Base-by-base conservation (phyloP, 2,329 filamentous ascomycete species). In the Tolypocladium sp. region DNA sequence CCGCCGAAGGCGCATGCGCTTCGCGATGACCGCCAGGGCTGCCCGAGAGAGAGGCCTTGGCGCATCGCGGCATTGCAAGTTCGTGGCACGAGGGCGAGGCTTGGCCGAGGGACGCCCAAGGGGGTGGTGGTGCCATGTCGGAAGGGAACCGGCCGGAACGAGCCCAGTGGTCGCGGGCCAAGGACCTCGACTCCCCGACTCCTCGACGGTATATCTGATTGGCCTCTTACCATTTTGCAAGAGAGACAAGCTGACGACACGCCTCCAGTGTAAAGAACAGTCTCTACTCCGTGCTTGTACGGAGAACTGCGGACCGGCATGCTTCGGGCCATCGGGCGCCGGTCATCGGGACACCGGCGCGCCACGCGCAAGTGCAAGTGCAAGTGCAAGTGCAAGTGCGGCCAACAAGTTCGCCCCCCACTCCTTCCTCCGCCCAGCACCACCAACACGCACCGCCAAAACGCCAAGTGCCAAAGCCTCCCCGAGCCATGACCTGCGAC, bases 301-400 rank as follows among this genome's bases (percentile, higher is more conserved):
- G 1, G 9, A 35, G 33, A 4, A 4, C 42, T 10, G 4, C 3
- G 20, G 17, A 1, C 38, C 55, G 55, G 55, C 41, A 15, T 57
- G 41, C 55, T 49, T 57, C 57, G 57, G 57, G 57, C 38, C 57
- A 38, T 58, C 57, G 57, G 41, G 56, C 57, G 49, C 37, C 37
- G 37, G 41, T 53, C 17, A 22, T 57, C 56, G 56, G 53, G 33
- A 15, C 22, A n/a, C n/a, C n/a, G n/a, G n/a, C n/a, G n/a, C n/a
- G n/a, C 8, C 33, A 35, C 1, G 33, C 33, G 9, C 8, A 35
- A 33, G 37, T 38, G 37, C 37, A 38, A 38, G 37, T 38, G 38
- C 15, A 40, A 40, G 17, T 7, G 13, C 38, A 40, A 40, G 37
- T 38, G 37, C 38, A 20, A 35, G 38, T 40, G 4, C 44, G 25